phyloP scores from a whole-genome alignment of 169 alveolate species.

The Eimeria brunetti region DNA sequence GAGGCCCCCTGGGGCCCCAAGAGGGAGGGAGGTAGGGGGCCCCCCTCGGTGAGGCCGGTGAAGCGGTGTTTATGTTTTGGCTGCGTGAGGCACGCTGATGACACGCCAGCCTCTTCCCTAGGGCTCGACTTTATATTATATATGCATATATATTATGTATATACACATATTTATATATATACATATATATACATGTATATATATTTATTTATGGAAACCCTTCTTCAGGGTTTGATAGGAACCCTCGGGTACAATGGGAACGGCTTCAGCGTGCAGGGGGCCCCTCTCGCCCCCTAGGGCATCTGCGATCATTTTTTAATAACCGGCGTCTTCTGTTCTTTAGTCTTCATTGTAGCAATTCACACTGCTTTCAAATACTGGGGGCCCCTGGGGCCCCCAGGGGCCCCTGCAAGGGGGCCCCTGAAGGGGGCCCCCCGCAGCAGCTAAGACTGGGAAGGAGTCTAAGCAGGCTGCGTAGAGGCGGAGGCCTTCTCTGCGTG shows the following conservation, averaged over 20 bases:
- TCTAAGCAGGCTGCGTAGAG: neutral
- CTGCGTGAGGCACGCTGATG: neutral
- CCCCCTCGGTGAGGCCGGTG: slow-evolving; percentile 9
- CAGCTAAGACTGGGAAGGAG: neutral
- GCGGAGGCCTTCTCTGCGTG: neutral
- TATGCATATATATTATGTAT: too few species aligned
- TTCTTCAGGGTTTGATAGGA: neutral
- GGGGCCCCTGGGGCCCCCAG: too few species aligned
- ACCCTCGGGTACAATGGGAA: neutral
- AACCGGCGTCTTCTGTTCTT: slow-evolving; percentile 3
- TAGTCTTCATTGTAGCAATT: neutral
- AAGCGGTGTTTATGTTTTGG: neutral
- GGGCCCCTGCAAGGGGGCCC: too few species aligned
- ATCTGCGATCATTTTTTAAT: slow-evolving; percentile 7
- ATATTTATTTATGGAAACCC: too few species aligned
- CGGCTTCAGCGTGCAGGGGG: neutral
- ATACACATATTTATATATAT: too few species aligned
- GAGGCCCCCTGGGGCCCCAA: too few species aligned
- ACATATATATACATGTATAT: too few species aligned
- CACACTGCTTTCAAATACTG: neutral
- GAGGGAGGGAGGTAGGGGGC: slow-evolving; percentile 3
- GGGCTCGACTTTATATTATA: neutral
- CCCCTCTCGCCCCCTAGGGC: neutral
- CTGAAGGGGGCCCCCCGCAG: neutral
- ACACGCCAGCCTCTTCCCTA: neutral